Evolutionary conservation across 1,284 basidiomycete genomes (phyloP), one percentile per base, ranked within the genome.

Genomic region (Pholiota adiposa): DNA sequence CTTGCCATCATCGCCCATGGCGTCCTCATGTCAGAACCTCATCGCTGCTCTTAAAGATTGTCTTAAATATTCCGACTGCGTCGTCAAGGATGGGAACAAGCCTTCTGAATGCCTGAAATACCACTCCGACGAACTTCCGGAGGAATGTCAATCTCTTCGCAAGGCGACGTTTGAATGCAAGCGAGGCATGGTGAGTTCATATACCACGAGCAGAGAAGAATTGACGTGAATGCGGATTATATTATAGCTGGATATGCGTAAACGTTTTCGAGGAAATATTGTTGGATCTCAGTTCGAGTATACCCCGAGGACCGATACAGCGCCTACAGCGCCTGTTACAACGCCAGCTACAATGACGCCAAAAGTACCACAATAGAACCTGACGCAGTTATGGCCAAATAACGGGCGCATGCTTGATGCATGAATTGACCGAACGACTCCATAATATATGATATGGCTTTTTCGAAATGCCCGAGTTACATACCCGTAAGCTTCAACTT

Each of bases 161-260:
- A 86, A 85, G 70, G 91, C 92, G 4, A 88, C 89, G 1, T 94
- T 90, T 67, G 92, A 95, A 67, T 95, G 93, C 76, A 95, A 95
- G 74, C 82, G 92, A 61, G 90, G 90, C 40, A 90, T 94, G 90
- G 93, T 94, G 59, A 61, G 89, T 44, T 18, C n/a, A n/a, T n/a
- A n/a, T n/a, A n/a, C n/a, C n/a, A n/a, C n/a, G n/a, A n/a, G n/a
- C n/a, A n/a, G n/a, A n/a, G n/a, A n/a, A n/a, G n/a, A n/a, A n/a
- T n/a, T n/a, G n/a, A n/a, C n/a, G n/a, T n/a, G n/a, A n/a, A n/a
- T n/a, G n/a, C n/a, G n/a, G n/a, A n/a, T n/a, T n/a, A n/a, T n/a
- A 21, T 18, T n/a, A n/a, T 14, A 58, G 51, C 33, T 59, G 18
- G 57, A 54, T 33, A 59, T 59, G 57, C 44, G 57, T 7, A 59